These are phyloP conservation scores for Sclerotinia glacialis DNA, from an alignment of 2,329 filamentous ascomycete genomes.

Conservation along the genomic window DNA sequence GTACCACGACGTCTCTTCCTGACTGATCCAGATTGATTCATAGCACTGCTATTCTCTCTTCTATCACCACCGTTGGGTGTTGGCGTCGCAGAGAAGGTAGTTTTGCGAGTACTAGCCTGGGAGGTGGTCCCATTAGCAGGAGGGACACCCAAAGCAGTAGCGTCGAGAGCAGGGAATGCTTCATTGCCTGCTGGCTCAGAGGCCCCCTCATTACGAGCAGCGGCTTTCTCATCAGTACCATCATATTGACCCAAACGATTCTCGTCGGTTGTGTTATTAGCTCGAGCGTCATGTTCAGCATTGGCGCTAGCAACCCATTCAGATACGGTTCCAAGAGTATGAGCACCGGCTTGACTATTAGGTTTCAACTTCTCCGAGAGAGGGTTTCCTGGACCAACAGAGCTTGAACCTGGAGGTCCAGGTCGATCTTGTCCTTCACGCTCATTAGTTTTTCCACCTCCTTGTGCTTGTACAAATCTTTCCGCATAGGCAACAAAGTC, in stretches of 20 bases:
- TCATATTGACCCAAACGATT: conserved; percentile 30
- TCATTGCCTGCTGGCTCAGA: conserved; percentile 46
- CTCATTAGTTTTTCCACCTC: conserved; percentile 37
- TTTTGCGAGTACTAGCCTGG: conserved; percentile 48
- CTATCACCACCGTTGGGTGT: conserved; percentile 29
- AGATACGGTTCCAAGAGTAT: conserved; percentile 33
- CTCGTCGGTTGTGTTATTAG: conserved; percentile 23
- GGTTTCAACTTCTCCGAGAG: conserved; percentile 32
- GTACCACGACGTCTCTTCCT: conserved; percentile 65
- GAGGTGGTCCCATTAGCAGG: conserved; percentile 28
- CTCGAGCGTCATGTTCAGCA: conserved; percentile 28
- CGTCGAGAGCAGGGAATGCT: conserved; percentile 50
- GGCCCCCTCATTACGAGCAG: conserved; percentile 39
- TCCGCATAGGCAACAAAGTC: conserved; percentile 62
- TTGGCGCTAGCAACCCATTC: conserved; percentile 35
- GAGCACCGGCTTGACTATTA: conserved; percentile 25
- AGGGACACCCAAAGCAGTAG: conserved; percentile 10
- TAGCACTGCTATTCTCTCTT: conserved; percentile 20
- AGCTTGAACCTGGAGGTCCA: conserved; percentile 35
- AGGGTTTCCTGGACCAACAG: background rate
- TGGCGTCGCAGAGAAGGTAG: conserved; percentile 52
- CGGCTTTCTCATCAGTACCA: conserved; percentile 32
- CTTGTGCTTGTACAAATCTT: conserved; percentile 59
- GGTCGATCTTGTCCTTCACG: conserved; percentile 38
- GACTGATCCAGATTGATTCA: conserved; percentile 45